These are phyloP conservation scores for Fonsecaea pugnacius DNA, from an alignment of 2,329 filamentous ascomycete species.

Conservation along the genomic window DNA sequence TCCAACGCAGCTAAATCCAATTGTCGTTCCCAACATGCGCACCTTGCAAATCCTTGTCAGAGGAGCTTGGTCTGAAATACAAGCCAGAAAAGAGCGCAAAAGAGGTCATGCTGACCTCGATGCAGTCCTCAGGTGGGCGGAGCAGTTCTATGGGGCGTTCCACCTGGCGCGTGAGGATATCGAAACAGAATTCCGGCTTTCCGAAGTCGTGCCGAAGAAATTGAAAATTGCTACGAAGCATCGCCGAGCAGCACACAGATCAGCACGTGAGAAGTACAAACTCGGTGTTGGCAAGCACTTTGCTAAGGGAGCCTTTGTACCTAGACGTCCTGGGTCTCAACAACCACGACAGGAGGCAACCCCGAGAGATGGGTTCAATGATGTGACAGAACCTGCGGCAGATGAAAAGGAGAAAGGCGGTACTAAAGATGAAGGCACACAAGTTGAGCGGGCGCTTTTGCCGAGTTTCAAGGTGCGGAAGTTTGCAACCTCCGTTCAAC, in stretches of 20 bases:
- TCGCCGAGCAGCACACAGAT: not conserved
- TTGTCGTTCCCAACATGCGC: conserved; percentile 31
- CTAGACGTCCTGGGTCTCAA: conserved; percentile 7
- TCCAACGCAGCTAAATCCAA: conserved; percentile 13
- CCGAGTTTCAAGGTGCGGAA: conserved; percentile 11
- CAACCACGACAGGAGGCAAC: not conserved
- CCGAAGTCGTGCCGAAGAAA: not conserved
- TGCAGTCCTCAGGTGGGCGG: conserved; percentile 24
- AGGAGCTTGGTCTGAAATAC: conserved; percentile 27
- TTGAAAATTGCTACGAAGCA: conserved; percentile 5
- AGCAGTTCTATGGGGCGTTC: conserved; percentile 17
- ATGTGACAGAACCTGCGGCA: not conserved
- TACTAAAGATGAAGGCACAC: not conserved
- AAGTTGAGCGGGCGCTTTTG: not conserved
- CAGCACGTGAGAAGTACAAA: conserved; percentile 9
- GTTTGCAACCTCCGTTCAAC: conserved; percentile 1
- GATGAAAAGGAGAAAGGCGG: not conserved
- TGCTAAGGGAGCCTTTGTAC: conserved; percentile 5
- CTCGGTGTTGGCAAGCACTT: conserved; percentile 11
- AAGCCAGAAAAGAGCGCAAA: conserved; percentile 2
- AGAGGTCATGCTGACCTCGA: conserved; percentile 18
- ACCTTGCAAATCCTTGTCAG: conserved; percentile 36
- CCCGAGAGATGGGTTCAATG: not conserved
- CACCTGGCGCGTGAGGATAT: conserved; percentile 24
- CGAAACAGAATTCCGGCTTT: conserved; percentile 21